Evolutionary conservation across 768 basidiomycete genomes (phyloP).

Genomic region (Steccherinum ochraceum): DNA sequence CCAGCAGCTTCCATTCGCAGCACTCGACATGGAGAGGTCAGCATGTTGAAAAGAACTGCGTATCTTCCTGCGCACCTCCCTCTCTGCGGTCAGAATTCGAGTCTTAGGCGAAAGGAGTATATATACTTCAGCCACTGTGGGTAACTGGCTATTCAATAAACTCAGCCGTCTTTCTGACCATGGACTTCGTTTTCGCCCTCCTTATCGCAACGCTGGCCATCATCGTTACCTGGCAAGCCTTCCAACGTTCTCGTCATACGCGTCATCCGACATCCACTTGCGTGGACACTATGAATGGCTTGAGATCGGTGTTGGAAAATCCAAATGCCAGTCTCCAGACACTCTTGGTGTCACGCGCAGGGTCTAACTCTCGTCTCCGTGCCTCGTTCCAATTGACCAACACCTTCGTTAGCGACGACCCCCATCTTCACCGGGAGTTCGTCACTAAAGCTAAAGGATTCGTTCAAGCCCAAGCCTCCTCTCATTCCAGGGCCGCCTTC

Average conservation of each 20-base stretch:
- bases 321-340: background rate
- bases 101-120: too few species aligned
- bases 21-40: too few species aligned
- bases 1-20: too few species aligned
- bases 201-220: background rate
- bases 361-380: conserved; percentile 16
- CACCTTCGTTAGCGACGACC: conserved; percentile 43
- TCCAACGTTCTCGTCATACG: background rate
- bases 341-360: conserved; percentile 5
- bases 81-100: too few species aligned
- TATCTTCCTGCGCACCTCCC: too few species aligned
- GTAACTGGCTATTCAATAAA: background rate
- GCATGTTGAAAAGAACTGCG: too few species aligned
- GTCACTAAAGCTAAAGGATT: conserved; percentile 17
- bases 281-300: background rate
- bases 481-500: background rate
- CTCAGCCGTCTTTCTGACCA: background rate
- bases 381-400: conserved; percentile 29
- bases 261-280: background rate
- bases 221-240: background rate
- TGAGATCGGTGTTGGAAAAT: background rate
- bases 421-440: conserved; percentile 30
- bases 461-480: background rate
- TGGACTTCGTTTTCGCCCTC: background rate
- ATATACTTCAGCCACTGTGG: background rate